phyloP scores from a whole-genome alignment of 768 basidiomycete genomes.

The Macrocybe gigantea region DNA sequence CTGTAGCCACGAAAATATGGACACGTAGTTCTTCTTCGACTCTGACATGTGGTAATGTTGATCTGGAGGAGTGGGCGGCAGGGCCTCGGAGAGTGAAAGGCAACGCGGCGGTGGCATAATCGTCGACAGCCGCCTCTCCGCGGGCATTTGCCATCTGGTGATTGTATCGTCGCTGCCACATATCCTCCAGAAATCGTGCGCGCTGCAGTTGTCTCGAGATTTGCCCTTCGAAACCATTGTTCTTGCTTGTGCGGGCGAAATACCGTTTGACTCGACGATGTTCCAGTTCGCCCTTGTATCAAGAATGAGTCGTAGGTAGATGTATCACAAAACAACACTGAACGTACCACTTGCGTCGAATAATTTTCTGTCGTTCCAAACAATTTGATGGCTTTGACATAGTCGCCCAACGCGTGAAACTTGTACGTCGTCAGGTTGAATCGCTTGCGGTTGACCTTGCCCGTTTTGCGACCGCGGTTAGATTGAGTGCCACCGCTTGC shows the following conservation, averaged over 20 bases:
- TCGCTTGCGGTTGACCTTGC: no score
- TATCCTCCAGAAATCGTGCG: conserved; percentile 8
- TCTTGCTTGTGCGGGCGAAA: conserved; percentile 27
- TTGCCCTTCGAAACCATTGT: conserved; percentile 10
- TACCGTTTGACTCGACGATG: conserved; percentile 27
- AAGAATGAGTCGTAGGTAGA: neutral
- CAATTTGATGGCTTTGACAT: conserved; percentile 11
- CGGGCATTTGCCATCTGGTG: neutral
- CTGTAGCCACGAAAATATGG: conserved; percentile 10
- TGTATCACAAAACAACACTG: neutral
- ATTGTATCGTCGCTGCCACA: neutral
- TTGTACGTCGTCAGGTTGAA: conserved; percentile 23
- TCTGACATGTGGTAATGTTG: conserved; percentile 15
- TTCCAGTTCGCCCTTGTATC: conserved; percentile 29
- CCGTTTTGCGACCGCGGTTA: conserved; percentile 3
- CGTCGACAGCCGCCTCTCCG: neutral
- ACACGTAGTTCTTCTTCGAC: conserved; percentile 18
- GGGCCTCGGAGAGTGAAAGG: neutral
- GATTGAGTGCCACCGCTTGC: conserved; percentile 8
- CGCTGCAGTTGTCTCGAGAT: conserved; percentile 15
- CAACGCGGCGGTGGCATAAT: neutral
- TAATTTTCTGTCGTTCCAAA: conserved; percentile 25
- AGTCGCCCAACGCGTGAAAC: conserved; percentile 22
- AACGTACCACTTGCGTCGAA: conserved; percentile 22
- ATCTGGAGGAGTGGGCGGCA: neutral